A percentile compares a stretch with the other conserved stretches of the same genome.
Conservation (phyloP, 768 basidiomycete species). For the Lentinus tigrinus region DNA sequence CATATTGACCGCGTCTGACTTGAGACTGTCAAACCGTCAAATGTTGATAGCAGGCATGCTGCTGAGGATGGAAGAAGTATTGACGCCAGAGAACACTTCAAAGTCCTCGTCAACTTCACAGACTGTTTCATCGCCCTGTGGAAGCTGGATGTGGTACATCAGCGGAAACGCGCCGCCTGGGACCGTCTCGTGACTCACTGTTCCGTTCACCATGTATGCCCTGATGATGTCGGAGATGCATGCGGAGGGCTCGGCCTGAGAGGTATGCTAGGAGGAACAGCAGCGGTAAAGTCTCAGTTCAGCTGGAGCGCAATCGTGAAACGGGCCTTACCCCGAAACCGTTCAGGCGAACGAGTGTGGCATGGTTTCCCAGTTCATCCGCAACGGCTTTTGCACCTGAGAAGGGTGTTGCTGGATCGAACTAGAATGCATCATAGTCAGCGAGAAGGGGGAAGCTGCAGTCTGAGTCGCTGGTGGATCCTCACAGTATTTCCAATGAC, state of each 20-base stretch:
- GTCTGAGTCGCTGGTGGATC: no score
- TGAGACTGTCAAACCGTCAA: not conserved
- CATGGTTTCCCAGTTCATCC: not conserved
- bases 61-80: slow-evolving; percentile 18
- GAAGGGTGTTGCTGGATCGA: slow-evolving; percentile 9
- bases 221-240: not conserved
- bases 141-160: not conserved
- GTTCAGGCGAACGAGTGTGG: not conserved
- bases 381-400: not conserved
- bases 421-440: not conserved
- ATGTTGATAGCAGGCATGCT: not conserved
- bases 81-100: not conserved
- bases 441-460: no score
- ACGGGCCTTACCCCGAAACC: slow-evolving; percentile 3
- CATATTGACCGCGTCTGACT: no score
- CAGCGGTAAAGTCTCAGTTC: not conserved
- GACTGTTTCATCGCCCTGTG: not conserved
- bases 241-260: not conserved
- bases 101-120: slow-evolving; percentile 7
- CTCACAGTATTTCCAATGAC: slow-evolving; percentile 6
- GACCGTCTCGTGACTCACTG: not conserved
- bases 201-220: slow-evolving; percentile 5
- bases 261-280: not conserved
- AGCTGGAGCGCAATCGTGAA: not conserved
- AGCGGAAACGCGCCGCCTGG: not conserved